Percentiles rank a stretch among this genome's conserved stretches.
phyloP scores from a whole-genome alignment of 306 rosid species.

The Canavalia ensiformis region DNA sequence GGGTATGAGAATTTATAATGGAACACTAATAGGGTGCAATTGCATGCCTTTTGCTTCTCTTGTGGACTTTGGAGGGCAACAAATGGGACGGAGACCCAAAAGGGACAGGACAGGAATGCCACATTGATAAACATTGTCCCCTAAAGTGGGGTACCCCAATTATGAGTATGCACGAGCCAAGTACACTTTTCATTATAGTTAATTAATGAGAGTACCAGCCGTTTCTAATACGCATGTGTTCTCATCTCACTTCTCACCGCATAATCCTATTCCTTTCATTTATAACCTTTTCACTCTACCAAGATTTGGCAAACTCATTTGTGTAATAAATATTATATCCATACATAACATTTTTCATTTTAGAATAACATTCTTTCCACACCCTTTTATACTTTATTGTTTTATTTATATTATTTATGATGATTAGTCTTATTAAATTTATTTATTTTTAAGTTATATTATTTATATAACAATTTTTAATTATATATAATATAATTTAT shows the following conservation, averaged over 20 bases:
- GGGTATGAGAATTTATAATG: conserved; percentile 34
- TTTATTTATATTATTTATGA: too few relatives aligned
- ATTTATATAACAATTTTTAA: too few relatives aligned
- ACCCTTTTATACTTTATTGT: too few relatives aligned
- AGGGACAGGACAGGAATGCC: conserved; percentile 59
- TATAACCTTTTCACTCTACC: not conserved
- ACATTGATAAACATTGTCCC: conserved; percentile 57
- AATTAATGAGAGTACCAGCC: conserved; percentile 38
- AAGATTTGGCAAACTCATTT: too few relatives aligned
- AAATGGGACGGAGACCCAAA: conserved; percentile 50
- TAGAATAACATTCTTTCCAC: too few relatives aligned
- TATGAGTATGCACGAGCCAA: conserved; percentile 56
- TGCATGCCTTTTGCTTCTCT: conserved; percentile 41
- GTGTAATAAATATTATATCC: too few relatives aligned
- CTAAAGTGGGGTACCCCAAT: conserved; percentile 68
- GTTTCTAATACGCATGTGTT: conserved; percentile 41
- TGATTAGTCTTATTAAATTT: too few relatives aligned
- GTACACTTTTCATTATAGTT: conserved; percentile 58
- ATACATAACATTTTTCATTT: too few relatives aligned
- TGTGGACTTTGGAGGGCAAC: conserved; percentile 45
- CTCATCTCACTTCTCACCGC: not conserved
- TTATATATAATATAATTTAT: too few relatives aligned
- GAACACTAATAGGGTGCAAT: not conserved
- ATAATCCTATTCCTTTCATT: not conserved
- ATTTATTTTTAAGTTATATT: too few relatives aligned